Evolutionary conservation across 768 basidiomycete genomes (phyloP).

Genomic region (Crassisporium funariophilum): DNA sequence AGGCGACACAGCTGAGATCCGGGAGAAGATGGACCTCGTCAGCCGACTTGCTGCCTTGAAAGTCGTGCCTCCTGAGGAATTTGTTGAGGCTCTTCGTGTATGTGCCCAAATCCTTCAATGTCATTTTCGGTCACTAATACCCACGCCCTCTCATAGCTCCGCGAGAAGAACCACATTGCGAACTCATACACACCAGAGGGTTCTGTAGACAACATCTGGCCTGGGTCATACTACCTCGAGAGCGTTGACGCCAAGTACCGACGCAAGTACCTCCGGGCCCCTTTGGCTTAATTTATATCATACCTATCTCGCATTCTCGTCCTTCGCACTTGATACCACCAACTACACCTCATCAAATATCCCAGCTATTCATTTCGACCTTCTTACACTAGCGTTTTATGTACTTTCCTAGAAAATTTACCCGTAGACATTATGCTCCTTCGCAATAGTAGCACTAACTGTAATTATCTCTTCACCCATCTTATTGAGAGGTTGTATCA

Average conservation of each 20-base stretch:
- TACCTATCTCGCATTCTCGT: slow-evolving; percentile 1
- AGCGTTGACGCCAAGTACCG: slow-evolving; percentile 89
- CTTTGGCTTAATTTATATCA: slow-evolving; percentile 32
- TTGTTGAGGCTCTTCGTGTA: slow-evolving; percentile 80
- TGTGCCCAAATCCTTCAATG: slow-evolving; percentile 29
- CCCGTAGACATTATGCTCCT: no score
- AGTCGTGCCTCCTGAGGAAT: slow-evolving; percentile 90
- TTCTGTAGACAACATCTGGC: slow-evolving; percentile 90
- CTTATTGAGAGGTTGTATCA: not conserved
- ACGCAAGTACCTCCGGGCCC: slow-evolving; percentile 74
- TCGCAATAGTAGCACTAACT: no score
- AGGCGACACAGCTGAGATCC: slow-evolving; percentile 84
- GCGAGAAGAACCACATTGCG: slow-evolving; percentile 96
- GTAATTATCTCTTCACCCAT: not conserved
- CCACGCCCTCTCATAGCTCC: slow-evolving; percentile 62
- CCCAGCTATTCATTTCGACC: no score
- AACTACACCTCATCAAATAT: no score
- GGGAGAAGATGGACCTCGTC: slow-evolving; percentile 78
- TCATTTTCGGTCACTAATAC: slow-evolving; percentile 3
- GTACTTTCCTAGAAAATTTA: no score
- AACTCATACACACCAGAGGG: slow-evolving; percentile 84
- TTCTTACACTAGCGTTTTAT: no score
- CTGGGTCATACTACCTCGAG: slow-evolving; percentile 91
- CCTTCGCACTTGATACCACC: not conserved
- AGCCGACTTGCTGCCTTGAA: slow-evolving; percentile 81